Conservation (phyloP, 495 filamentous ascomycete genomes). For the Endocarpon pusillum region DNA sequence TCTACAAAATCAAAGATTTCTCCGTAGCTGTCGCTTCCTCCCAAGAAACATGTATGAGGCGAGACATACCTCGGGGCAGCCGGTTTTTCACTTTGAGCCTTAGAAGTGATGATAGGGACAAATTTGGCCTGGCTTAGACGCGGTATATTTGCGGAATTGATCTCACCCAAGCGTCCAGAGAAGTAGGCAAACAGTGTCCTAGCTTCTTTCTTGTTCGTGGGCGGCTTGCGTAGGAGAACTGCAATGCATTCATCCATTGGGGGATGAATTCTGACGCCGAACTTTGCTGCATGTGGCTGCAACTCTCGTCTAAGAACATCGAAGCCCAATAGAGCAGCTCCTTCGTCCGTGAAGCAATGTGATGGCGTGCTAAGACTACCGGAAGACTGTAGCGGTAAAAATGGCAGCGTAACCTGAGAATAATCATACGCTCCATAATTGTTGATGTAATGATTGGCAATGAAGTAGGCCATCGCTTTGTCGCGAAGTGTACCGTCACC, state of each 20-base stretch:
- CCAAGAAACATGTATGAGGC: conserved; percentile 61
- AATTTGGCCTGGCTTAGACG: conserved; percentile 45
- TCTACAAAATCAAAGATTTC: conserved; percentile 96
- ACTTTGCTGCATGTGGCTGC: conserved; percentile 56
- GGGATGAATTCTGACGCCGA: conserved; percentile 70
- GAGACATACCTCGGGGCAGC: conserved; percentile 29
- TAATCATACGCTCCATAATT: conserved; percentile 48
- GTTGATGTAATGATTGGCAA: conserved; percentile 60
- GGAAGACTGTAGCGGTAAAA: conserved; percentile 54
- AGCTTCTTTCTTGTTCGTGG: conserved; percentile 43
- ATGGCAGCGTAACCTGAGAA: conserved; percentile 36
- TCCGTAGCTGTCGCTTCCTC: conserved; percentile 52
- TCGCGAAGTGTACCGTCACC: conserved; percentile 38
- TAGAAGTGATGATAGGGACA: conserved; percentile 43
- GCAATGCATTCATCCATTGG: conserved; percentile 57
- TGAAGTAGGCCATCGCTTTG: conserved; percentile 64
- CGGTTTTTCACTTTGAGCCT: conserved; percentile 18
- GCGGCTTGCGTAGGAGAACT: conserved; percentile 50
- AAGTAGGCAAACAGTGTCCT: conserved; percentile 65
- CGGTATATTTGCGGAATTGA: conserved; percentile 40
- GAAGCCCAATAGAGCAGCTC: conserved; percentile 61
- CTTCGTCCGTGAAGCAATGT: conserved; percentile 67
- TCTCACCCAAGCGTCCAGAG: conserved; percentile 52
- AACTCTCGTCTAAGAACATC: conserved; percentile 56
- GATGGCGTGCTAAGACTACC: conserved; percentile 48